Evolutionary conservation across 352 stramenopile genomes (phyloP).

Genomic region (Hyaloperonospora brassicae): DNA sequence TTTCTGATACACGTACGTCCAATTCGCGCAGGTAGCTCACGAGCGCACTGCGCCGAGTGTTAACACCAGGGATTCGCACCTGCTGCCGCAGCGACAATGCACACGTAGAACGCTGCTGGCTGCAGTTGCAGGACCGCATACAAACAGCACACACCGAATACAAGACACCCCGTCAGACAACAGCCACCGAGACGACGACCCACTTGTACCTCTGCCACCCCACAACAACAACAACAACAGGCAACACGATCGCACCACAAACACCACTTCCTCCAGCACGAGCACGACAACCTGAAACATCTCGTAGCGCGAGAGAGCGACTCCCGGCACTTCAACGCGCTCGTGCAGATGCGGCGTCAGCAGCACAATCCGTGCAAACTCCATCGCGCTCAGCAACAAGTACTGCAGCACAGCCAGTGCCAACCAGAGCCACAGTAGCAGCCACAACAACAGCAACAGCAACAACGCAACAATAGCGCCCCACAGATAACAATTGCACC

Average conservation of each 20-base stretch:
- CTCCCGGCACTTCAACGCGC: slow-evolving; percentile 43
- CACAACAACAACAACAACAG: not conserved
- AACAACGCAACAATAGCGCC: slow-evolving; percentile 7
- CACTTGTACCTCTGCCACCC: too few relatives aligned
- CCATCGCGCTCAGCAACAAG: slow-evolving; percentile 58
- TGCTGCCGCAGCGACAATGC: slow-evolving; percentile 50
- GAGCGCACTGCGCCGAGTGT: slow-evolving; percentile 1
- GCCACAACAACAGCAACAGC: slow-evolving; percentile 7
- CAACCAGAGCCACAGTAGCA: too few relatives aligned
- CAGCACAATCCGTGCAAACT: slow-evolving; percentile 63
- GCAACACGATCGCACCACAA: slow-evolving; percentile 46
- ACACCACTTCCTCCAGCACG: slow-evolving; percentile 46
- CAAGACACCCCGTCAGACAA: not conserved
- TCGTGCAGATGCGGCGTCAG: slow-evolving; percentile 57
- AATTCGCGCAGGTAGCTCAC: not conserved
- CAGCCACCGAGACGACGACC: not conserved
- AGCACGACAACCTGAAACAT: slow-evolving; percentile 66
- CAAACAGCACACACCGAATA: not conserved
- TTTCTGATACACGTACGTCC: slow-evolving; percentile 2
- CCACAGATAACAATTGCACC: too few relatives aligned
- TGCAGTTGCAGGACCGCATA: slow-evolving; percentile 13
- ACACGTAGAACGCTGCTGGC: slow-evolving; percentile 57
- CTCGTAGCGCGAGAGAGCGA: slow-evolving; percentile 61
- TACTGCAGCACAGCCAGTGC: slow-evolving; percentile 28
- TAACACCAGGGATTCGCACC: slow-evolving; percentile 59